Evolutionary conservation across 331 rosid genomes (phyloP).

Genomic region (Quercus phellos): DNA sequence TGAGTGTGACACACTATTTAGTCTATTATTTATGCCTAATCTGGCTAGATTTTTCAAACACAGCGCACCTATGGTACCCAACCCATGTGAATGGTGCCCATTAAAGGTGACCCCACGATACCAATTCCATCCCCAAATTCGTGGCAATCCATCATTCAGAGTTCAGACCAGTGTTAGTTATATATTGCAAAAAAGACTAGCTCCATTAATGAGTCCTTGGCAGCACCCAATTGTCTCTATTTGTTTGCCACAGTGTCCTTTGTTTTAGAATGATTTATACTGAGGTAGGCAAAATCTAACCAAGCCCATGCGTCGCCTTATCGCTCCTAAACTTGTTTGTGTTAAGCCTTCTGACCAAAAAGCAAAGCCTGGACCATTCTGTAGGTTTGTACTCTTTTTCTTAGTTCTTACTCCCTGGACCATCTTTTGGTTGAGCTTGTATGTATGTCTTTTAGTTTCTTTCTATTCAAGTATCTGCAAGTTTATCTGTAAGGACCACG

Average conservation of each 20-base stretch:
- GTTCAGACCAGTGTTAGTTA: neutral
- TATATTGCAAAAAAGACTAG: neutral
- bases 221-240: neutral
- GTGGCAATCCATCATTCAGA: neutral
- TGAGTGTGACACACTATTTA: neutral
- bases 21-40: neutral
- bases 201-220: neutral
- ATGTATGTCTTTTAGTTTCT: too few species aligned
- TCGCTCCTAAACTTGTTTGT: too few species aligned
- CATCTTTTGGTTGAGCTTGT: too few species aligned
- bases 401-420: too few species aligned
- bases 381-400: too few species aligned
- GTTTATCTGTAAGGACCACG: too few species aligned
- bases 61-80: slow-evolving; percentile 9
- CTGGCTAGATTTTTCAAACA: slow-evolving; percentile 14
- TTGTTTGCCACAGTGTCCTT: neutral
- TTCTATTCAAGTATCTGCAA: too few species aligned
- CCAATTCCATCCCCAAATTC: neutral
- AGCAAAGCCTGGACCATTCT: too few species aligned
- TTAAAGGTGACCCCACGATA: slow-evolving; percentile 7
- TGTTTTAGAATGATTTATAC: too few species aligned
- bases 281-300: too few species aligned
- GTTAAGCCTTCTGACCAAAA: too few species aligned
- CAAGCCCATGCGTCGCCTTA: too few species aligned
- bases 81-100: slow-evolving; percentile 39